phyloP scores from a whole-genome alignment of 225 moss, liverwort and hornwort species.

The Sphagnum tenellum region DNA sequence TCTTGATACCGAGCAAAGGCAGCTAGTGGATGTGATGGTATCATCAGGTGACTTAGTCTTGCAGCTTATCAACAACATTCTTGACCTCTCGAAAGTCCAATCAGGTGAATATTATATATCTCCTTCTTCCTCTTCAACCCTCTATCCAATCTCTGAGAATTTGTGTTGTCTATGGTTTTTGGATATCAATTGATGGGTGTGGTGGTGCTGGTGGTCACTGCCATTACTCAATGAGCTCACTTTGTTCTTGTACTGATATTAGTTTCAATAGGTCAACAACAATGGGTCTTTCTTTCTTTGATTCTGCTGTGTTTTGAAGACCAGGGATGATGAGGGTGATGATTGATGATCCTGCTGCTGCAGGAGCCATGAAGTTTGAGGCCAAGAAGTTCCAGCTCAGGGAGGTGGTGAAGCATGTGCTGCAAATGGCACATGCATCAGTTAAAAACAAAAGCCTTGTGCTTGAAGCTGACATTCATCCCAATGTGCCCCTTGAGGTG shows the following conservation, averaged over 20 bases:
- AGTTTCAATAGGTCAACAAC: too few species aligned
- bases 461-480: constrained; percentile 36
- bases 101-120: constrained; percentile 35
- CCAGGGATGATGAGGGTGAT: too few species aligned
- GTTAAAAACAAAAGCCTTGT: constrained; percentile 47
- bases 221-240: too few species aligned
- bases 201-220: too few species aligned
- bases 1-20: constrained; percentile 73
- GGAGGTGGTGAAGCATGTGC: constrained; percentile 74
- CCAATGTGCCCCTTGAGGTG: constrained; percentile 71
- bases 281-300: too few species aligned
- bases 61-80: constrained; percentile 80
- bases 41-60: constrained; percentile 84
- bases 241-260: too few species aligned
- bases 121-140: neutral
- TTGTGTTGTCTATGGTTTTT: constrained; percentile 1
- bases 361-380: constrained; percentile 82
- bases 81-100: constrained; percentile 82
- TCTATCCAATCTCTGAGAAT: neutral
- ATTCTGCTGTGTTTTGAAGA: too few species aligned
- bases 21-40: constrained; percentile 77
- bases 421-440: constrained; percentile 67
- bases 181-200: too few species aligned
- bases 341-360: neutral
- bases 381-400: constrained; percentile 69